Base-by-base conservation (phyloP, 2,329 filamentous ascomycete genomes). In the Phialophora chinensis region DNA sequence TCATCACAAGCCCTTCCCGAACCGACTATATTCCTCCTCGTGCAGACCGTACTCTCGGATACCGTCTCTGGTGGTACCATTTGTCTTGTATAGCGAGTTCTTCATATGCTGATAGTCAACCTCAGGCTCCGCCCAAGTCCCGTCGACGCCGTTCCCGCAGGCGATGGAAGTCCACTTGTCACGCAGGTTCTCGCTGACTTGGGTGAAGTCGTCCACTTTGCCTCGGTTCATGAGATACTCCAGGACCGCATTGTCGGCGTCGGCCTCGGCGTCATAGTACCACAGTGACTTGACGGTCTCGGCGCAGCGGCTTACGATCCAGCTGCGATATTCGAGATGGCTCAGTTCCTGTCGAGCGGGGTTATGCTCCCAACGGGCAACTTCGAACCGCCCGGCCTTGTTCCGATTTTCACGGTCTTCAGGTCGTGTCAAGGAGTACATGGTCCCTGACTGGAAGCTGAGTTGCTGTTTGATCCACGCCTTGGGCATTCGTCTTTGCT, bases 391-490 rank as follows among this genome's bases (percentile, higher is more conserved):
- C 27, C 58, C 58, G 27, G 42, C 42, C 7, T 38, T 33, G 44
- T 50, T 33, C 8, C 58, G 58, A 33, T 52, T 52, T 60, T 52
- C 27, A 23, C 44, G 58, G 4, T 60, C 58, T 35, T 60, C 58
- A 6, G 58, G 58, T 27, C 20, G 42, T n/a, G 58, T 25, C 44
- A 60, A 25, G 42, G 27, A 50, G 35, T 60, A 60, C 58, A 60
- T 60, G 3, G 20, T n/a, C 27, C 58, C 58, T 0, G 58, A 60
- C 8, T 60, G 58, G 27, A 60, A 25, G 58, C 58, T 60, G 6
- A 79, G 72, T 69, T 82, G 78, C 70, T 81, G 79, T 66, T 81
- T 81, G 38, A 73, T 72, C 53, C 74, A 77, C 27, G 76, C 79
- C 72, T 79, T 79, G 0, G 79, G 79, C 77, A 81, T 80, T 12